Evolutionary conservation across 768 basidiomycete species (phyloP), one percentile per base, ranked within the genome.

Genomic region (Kwoniella mangroviensis): DNA sequence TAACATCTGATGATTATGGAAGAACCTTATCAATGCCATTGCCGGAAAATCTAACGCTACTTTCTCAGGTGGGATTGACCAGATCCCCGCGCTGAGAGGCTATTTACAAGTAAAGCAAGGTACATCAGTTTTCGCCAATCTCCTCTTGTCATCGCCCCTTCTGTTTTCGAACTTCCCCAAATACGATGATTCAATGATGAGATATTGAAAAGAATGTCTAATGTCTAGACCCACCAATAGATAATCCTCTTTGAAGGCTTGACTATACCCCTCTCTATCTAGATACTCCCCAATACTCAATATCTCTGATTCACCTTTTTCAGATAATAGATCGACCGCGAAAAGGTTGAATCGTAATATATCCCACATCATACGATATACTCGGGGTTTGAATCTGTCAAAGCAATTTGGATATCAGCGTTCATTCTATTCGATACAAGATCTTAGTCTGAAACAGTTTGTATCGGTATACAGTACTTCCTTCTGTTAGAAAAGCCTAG

Each of bases 301-400:
- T 28, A 9, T 40, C 17, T 57, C 65, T 2, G 65, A 55, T 34
- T 57, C 65, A 10, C 56, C 56, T 6, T 55, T 66, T 21, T 58
- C 65, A 12, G 56, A 66, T 51, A 66, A 22, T n/a, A 66, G 43
- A n/a, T 66, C 65, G 10, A 51, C 26, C 0, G 65, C 65, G 24
- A 66, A 66, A 4, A 66, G 43, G 26, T 66, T 66, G 56, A 66
- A 66, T 58, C 65, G 40, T 15, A 66, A 51, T 17, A 66, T 66
- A 45, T 66, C 65, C 65, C 65, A 66, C 65, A 66, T 66, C 65
- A 66, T 66, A 21, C 65, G 40, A n/a, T 66, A 66, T 7, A 66
- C 45, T 9, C 55, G 65, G 15, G 55, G 65, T 24, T 66, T 66
- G 26, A 51, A 59, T n/a, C 65, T 66, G 22, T 42, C 21, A n/a